Conservation (phyloP, 2,329 filamentous ascomycete species). For the Amauroascus niger region DNA sequence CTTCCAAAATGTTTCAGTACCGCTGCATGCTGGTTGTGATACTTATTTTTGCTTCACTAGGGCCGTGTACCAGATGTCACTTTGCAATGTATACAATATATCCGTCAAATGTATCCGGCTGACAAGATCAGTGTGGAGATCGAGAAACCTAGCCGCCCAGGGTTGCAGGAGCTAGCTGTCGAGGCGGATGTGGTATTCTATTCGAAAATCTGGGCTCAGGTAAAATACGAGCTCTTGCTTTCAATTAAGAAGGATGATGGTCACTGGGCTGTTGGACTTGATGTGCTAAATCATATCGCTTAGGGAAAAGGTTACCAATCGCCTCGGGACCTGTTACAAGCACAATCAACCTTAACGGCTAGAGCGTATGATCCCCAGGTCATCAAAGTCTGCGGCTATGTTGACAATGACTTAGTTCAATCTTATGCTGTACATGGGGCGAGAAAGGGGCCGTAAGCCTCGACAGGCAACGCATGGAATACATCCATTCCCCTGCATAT, state of each 20-base stretch:
- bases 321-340: conserved; percentile 44
- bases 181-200: conserved; percentile 65
- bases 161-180: conserved; percentile 50
- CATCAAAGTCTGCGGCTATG: neutral
- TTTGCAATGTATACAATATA: conserved; percentile 48
- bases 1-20: neutral
- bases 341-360: conserved; percentile 33
- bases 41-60: too few species aligned
- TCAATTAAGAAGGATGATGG: too few species aligned
- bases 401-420: conserved; percentile 27
- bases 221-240: conserved; percentile 29
- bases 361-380: conserved; percentile 37
- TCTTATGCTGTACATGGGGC: conserved; percentile 53
- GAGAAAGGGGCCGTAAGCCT: conserved; percentile 44
- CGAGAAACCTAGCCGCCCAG: conserved; percentile 57
- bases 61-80: conserved; percentile 56
- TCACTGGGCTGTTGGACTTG: too few species aligned
- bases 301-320: conserved; percentile 35
- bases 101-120: conserved; percentile 41
- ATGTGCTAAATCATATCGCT: neutral
- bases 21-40: neutral
- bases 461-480: conserved; percentile 27
- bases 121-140: conserved; percentile 58
- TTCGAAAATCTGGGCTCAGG: conserved; percentile 61
- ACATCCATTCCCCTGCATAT: conserved; percentile 40